Percentiles rank a stretch among this genome's conserved stretches.
Evolutionary conservation across 2,329 filamentous ascomycete genomes (phyloP).

Genomic region (Alternaria sp.): DNA sequence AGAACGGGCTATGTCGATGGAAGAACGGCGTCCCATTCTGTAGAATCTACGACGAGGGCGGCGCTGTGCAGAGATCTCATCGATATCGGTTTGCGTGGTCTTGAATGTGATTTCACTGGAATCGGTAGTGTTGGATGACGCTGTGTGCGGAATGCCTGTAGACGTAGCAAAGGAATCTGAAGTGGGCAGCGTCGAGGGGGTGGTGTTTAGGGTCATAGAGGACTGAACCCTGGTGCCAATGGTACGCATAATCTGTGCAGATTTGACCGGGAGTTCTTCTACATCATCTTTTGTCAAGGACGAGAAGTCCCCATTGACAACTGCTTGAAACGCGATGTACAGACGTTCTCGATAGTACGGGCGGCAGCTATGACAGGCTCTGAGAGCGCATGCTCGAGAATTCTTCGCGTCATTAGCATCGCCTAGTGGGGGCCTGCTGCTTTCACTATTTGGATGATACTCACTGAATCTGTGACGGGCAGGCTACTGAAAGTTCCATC

Average conservation of each 20-base stretch:
- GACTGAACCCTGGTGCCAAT: constrained; percentile 36
- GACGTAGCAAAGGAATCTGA: constrained; percentile 19
- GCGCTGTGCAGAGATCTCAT: constrained; percentile 34
- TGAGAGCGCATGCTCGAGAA: constrained; percentile 51
- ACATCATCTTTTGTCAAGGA: constrained; percentile 46
- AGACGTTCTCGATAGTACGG: constrained; percentile 60
- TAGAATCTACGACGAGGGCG: constrained; percentile 41
- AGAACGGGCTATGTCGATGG: constrained; percentile 30
- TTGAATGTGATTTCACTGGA: constrained; percentile 41
- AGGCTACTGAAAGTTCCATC: constrained; percentile 33
- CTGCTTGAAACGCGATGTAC: constrained; percentile 56
- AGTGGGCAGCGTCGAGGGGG: constrained; percentile 18
- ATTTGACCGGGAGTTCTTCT: constrained; percentile 46
- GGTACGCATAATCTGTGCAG: constrained; percentile 45
- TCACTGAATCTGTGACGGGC: constrained; percentile 23
- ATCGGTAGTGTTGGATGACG: constrained; percentile 26
- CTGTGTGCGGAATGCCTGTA: constrained; percentile 22
- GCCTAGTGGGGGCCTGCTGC: background rate
- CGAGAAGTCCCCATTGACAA: constrained; percentile 50
- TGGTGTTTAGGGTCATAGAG: constrained; percentile 5
- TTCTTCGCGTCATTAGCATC: constrained; percentile 15
- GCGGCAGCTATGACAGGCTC: constrained; percentile 61
- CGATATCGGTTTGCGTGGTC: constrained; percentile 43
- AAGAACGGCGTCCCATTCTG: constrained; percentile 37
- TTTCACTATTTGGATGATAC: background rate